These are phyloP conservation scores for Miamiensis avidus DNA, from an alignment of 169 alveolate genomes.

Conservation along the genomic window DNA sequence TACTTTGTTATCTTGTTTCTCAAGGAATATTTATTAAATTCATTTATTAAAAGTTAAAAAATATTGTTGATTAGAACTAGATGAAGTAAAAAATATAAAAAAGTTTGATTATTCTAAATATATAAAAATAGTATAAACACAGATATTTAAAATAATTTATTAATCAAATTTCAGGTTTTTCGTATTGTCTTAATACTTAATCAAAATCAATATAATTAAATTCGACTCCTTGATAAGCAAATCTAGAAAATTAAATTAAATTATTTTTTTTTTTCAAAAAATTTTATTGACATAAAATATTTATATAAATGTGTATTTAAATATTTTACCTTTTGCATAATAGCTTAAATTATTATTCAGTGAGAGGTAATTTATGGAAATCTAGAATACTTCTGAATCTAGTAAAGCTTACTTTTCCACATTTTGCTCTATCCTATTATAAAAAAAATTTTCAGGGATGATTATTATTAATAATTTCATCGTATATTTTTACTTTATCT, in stretches of 20 bases:
- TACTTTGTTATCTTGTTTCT: no score
- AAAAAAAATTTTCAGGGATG: no score
- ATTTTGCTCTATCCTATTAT: constrained; percentile 62
- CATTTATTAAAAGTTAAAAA: no score
- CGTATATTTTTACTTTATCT: constrained; percentile 73
- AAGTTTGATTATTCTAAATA: no score
- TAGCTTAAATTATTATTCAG: constrained; percentile 63
- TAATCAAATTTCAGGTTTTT: constrained; percentile 3
- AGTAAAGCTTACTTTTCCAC: constrained; percentile 67
- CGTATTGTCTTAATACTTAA: constrained; percentile 60
- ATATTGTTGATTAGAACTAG: no score
- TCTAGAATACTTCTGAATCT: constrained; percentile 70
- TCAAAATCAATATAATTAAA: constrained; percentile 76
- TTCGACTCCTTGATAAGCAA: constrained; percentile 58
- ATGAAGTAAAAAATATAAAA: no score
- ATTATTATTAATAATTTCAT: background rate
- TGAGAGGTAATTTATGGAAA: constrained; percentile 58
- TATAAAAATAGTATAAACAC: no score
- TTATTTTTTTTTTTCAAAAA: background rate
- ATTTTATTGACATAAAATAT: background rate
- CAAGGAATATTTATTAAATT: no score
- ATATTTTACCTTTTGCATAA: constrained; percentile 62
- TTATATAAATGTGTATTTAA: constrained; percentile 32
- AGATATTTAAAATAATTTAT: background rate
- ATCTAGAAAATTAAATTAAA: constrained; percentile 25